Evolutionary conservation across 1,284 basidiomycete species (phyloP).

Genomic region (Lentinula novae-zelandiae): DNA sequence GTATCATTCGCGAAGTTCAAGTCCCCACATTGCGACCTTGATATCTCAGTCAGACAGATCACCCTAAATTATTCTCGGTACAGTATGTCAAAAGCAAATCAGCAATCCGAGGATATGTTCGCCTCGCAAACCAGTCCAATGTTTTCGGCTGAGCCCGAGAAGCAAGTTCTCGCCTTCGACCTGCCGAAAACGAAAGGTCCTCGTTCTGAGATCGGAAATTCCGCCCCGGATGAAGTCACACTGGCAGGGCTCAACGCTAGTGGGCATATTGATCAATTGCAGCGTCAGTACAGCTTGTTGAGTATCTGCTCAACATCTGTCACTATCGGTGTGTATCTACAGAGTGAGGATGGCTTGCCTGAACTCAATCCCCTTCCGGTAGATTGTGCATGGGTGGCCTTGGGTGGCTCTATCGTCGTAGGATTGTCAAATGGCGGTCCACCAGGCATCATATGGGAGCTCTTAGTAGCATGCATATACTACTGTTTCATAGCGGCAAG

Average conservation of each 20-base stretch:
- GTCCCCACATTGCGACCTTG: background rate
- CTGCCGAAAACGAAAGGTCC: constrained; percentile 74
- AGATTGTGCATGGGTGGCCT: constrained; percentile 1
- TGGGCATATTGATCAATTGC: constrained; percentile 3
- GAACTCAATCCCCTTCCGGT: background rate
- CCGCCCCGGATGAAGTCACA: background rate
- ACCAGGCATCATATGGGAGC: constrained; percentile 6
- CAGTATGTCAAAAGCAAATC: background rate
- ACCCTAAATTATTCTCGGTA: too few species aligned
- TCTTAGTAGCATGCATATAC: constrained; percentile 2
- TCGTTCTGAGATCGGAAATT: background rate
- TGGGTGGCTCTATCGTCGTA: constrained; percentile 3
- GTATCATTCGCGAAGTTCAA: too few species aligned
- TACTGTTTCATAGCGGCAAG: constrained; percentile 5
- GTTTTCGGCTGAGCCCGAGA: constrained; percentile 29
- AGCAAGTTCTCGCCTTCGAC: constrained; percentile 76
- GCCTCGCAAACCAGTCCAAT: background rate
- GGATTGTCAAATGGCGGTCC: background rate
- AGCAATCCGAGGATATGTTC: background rate
- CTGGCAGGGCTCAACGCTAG: background rate
- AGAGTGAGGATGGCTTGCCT: background rate
- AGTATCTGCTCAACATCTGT: constrained; percentile 6
- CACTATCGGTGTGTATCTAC: background rate
- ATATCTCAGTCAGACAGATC: background rate
- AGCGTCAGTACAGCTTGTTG: constrained; percentile 3